These are phyloP conservation scores for Ustilaginoidea virens DNA, from an alignment of 2,329 filamentous ascomycete species.

Conservation along the genomic window DNA sequence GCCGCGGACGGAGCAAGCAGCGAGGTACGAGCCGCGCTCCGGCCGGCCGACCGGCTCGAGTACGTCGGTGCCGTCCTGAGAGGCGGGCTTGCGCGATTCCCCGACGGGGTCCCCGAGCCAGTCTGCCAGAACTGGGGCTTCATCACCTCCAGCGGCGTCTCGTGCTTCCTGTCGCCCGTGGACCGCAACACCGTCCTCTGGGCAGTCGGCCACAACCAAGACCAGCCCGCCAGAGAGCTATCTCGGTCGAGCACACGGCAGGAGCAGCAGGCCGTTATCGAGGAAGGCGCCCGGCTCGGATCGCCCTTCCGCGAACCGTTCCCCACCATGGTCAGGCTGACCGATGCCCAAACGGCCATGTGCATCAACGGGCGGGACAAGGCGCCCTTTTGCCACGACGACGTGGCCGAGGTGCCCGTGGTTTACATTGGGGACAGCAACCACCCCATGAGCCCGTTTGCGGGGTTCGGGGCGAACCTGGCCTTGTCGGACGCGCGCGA, in stretches of 20 bases:
- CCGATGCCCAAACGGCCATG: constrained; percentile 20
- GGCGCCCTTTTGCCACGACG: constrained; percentile 22
- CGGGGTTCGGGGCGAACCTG: constrained; percentile 32
- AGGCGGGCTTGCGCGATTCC: constrained; percentile 18
- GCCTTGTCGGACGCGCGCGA: constrained; percentile 31
- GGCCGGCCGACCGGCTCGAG: constrained; percentile 18
- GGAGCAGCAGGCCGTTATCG: constrained; percentile 13
- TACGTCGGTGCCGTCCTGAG: constrained; percentile 20
- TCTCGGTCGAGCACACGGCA: constrained; percentile 9
- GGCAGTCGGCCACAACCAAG: constrained; percentile 17
- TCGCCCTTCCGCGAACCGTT: constrained; percentile 23
- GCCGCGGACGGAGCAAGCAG: constrained; percentile 25
- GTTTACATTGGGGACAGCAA: constrained; percentile 35
- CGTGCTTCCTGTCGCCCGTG: constrained; percentile 24
- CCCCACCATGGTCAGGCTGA: constrained; percentile 20
- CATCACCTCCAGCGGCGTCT: constrained; percentile 17
- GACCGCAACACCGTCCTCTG: constrained; percentile 22
- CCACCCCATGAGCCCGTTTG: constrained; percentile 32
- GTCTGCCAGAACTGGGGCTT: constrained; percentile 19
- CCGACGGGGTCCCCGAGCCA: constrained; percentile 14
- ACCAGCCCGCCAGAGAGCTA: constrained; percentile 8
- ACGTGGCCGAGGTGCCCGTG: constrained; percentile 11
- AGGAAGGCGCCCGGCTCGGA: constrained; percentile 17
- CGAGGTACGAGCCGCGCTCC: constrained; percentile 18
- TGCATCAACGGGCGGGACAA: constrained; percentile 28